Conservation (phyloP, 441 rosid species). For the Dalechampia spathulata region DNA sequence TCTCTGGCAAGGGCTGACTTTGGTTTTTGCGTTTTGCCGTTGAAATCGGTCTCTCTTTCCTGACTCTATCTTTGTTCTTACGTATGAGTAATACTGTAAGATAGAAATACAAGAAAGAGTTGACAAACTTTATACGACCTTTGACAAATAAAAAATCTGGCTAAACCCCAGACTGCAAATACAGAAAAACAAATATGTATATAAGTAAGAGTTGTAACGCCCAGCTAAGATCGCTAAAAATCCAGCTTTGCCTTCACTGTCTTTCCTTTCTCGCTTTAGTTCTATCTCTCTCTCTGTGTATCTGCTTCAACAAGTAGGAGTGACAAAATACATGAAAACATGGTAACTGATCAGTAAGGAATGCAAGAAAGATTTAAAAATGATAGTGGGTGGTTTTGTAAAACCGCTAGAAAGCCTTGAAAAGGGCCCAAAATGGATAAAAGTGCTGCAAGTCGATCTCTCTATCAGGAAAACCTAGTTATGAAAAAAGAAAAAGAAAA, state of each 20-base stretch:
- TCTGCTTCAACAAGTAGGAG: conserved; percentile 12
- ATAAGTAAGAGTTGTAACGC: conserved; percentile 11
- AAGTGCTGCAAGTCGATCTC: no score
- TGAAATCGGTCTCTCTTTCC: conserved; percentile 3
- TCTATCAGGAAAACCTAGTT: conserved; percentile 1
- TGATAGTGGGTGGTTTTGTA: conserved; percentile 10
- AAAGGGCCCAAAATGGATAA: no score
- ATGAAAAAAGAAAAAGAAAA: neutral
- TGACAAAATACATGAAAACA: no score
- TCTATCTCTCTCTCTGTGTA: neutral
- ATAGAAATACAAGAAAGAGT: no score
- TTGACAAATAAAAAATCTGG: conserved; percentile 13
- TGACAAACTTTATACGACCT: no score
- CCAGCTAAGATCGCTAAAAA: conserved; percentile 24
- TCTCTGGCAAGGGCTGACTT: conserved; percentile 24
- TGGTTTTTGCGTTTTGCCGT: conserved; percentile 13
- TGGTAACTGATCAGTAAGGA: conserved; percentile 12
- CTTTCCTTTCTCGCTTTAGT: no score
- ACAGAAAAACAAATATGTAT: no score
- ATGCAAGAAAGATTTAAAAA: neutral
- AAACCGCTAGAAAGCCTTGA: conserved; percentile 14
- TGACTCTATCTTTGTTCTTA: conserved; percentile 10
- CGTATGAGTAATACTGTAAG: conserved; percentile 25
- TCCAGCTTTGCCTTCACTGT: conserved; percentile 23
- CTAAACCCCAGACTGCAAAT: neutral